Percentiles rank a stretch among this genome's conserved stretches.
Evolutionary conservation across 768 basidiomycete genomes (phyloP).

Genomic region (Lactifluus subvellereus): DNA sequence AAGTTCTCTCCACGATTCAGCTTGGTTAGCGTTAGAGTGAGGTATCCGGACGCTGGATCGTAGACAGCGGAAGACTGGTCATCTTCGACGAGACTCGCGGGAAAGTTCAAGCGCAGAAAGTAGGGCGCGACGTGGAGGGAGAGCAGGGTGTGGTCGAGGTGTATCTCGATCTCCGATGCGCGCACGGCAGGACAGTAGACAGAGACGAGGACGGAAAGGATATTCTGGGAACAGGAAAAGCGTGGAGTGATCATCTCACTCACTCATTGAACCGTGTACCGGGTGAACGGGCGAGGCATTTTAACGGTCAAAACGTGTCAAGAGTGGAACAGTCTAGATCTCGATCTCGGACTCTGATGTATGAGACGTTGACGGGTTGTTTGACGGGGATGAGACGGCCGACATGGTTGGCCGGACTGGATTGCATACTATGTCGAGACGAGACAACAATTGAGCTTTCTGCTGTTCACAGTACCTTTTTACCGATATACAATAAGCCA

Average conservation of each 20-base stretch:
- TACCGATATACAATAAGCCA: not conserved
- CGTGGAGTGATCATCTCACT: constrained; percentile 73
- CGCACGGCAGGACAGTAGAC: constrained; percentile 71
- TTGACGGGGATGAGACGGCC: too few species aligned
- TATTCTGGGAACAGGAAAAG: constrained; percentile 64
- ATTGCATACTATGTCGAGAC: too few species aligned
- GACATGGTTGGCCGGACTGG: too few species aligned
- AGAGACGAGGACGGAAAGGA: constrained; percentile 46
- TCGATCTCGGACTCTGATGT: too few species aligned
- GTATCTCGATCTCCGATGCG: constrained; percentile 71
- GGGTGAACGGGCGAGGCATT: too few species aligned
- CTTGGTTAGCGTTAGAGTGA: constrained; percentile 71
- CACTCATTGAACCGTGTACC: not conserved
- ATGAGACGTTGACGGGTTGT: too few species aligned
- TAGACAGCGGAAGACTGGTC: constrained; percentile 62
- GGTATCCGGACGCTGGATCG: constrained; percentile 70
- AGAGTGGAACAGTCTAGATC: too few species aligned
- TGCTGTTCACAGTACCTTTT: too few species aligned
- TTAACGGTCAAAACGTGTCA: too few species aligned
- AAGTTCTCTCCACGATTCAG: constrained; percentile 60
- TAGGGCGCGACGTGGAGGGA: constrained; percentile 79
- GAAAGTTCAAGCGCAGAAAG: constrained; percentile 75
- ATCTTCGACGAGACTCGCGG: constrained; percentile 62
- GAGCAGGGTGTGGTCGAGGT: constrained; percentile 64
- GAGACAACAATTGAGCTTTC: too few species aligned